Base-by-base conservation (phyloP, 2,329 filamentous ascomycete genomes). In the Alternaria panax region DNA sequence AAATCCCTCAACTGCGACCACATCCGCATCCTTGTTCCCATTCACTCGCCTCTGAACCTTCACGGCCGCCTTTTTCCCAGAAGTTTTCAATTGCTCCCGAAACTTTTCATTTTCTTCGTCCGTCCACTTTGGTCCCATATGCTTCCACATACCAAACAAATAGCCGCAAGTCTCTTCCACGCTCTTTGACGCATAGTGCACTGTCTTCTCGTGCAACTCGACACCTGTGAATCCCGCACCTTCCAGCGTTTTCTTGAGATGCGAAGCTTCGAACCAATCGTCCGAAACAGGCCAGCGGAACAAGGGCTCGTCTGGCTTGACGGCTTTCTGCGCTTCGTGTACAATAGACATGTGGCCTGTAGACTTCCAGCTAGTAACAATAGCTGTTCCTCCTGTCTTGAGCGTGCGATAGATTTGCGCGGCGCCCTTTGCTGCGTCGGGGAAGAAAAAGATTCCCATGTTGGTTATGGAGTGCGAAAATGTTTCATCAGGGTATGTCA, bases 391-490 rank as follows among this genome's bases (percentile, higher is more conserved):
- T 12, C 70, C 76, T 4, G 71, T 69, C 18, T 71, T 63, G 7
- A 80, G 71, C 0, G 79, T 80, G 16, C 79, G 73, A 47, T 67
- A 65, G 9, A 80, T 72, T 51, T 80, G 77, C 0, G 27, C 40
- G 3, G 62, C 62, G 2, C 60, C 64, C 2, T 65, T 63, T 0
- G 69, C 72, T 8, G 70, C 75, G 12, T 66, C 65, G 1, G 57
- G 25, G 50, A 76, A 78, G 57, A 77, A 76, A 20, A 78, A 60
- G 28, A 81, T 70, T 3, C 78, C 78, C 45, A 79, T 70, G 62
- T 77, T 80, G 3, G 77, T 81, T 57, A 81, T 66, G 5, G 67
- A 71, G 60, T 79, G 75, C 0, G 72, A 75, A 58, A 80, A 81
- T 4, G 54, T 59, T 3, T 68, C 63, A 46, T 78, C 74, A 0